Evolutionary conservation across 768 basidiomycete genomes (phyloP).

Genomic region (Termitomyces sp.): DNA sequence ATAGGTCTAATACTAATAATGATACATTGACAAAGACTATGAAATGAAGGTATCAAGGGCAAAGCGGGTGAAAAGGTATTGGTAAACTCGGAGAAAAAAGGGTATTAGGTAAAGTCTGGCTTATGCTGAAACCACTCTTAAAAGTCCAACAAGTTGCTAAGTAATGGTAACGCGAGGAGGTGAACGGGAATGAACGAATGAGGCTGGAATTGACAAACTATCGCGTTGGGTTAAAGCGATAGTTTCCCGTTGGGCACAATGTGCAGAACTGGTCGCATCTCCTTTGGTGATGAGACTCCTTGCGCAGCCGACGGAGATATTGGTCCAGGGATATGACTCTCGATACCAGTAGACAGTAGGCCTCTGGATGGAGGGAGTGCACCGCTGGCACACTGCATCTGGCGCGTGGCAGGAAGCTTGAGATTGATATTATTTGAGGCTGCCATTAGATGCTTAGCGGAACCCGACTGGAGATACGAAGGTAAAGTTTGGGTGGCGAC

Average conservation of each 20-base stretch:
- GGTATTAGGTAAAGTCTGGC: conserved; percentile 32
- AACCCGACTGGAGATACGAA: not conserved
- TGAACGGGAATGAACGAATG: conserved; percentile 38
- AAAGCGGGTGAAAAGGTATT: not conserved
- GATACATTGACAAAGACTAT: not conserved
- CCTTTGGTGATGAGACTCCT: not conserved
- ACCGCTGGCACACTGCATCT: not conserved
- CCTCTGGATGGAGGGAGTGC: not conserved
- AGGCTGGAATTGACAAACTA: conserved; percentile 37
- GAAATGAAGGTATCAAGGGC: not conserved
- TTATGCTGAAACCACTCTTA: conserved; percentile 31
- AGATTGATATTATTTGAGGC: not conserved
- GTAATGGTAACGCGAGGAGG: conserved; percentile 40
- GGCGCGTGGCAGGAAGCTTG: not conserved
- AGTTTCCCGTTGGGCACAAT: not conserved
- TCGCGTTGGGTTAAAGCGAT: conserved; percentile 8
- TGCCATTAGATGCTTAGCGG: not conserved
- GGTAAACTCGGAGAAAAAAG: not conserved
- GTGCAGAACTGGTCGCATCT: not conserved
- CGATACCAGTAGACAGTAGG: not conserved
- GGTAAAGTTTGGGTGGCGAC: not conserved
- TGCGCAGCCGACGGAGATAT: not conserved
- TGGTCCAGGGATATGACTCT: not conserved
- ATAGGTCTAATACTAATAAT: not conserved
- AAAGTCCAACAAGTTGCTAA: conserved; percentile 24